Evolutionary conservation across 2,329 filamentous ascomycete genomes (phyloP).

Genomic region (Trichoderma simmonsii): DNA sequence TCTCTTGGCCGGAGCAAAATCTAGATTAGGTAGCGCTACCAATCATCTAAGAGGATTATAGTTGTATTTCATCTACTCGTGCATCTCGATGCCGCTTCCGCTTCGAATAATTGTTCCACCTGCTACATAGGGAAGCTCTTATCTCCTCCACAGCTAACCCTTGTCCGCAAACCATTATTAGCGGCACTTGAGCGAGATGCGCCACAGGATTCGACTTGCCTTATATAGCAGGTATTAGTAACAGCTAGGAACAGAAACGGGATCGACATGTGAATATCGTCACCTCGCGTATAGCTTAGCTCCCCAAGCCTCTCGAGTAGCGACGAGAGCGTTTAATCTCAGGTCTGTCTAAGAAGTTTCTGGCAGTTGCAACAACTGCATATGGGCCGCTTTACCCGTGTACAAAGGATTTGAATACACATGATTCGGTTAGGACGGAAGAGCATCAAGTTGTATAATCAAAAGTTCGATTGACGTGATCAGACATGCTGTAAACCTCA

Average conservation of each 20-base stretch:
- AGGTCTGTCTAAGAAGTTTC: neutral
- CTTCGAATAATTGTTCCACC: neutral
- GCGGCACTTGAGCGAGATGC: neutral
- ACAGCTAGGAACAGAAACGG: neutral
- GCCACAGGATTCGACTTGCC: neutral
- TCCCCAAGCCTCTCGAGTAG: neutral
- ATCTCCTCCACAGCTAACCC: neutral
- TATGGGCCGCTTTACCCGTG: neutral
- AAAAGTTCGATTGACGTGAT: constrained; percentile 1
- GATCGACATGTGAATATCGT: neutral
- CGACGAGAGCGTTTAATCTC: neutral
- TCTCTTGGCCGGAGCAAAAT: neutral
- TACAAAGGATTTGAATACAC: neutral
- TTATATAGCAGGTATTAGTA: neutral
- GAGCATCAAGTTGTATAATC: neutral
- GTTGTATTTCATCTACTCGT: neutral
- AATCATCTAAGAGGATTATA: neutral
- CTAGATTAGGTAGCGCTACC: neutral
- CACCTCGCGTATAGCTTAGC: neutral
- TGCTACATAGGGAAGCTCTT: neutral
- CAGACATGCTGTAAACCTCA: neutral
- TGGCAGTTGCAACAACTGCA: neutral
- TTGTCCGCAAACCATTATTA: neutral
- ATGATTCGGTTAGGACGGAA: neutral
- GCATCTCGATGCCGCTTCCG: neutral